Evolutionary conservation across 495 filamentous ascomycete species (phyloP).

Genomic region (Apiosordaria backusii): DNA sequence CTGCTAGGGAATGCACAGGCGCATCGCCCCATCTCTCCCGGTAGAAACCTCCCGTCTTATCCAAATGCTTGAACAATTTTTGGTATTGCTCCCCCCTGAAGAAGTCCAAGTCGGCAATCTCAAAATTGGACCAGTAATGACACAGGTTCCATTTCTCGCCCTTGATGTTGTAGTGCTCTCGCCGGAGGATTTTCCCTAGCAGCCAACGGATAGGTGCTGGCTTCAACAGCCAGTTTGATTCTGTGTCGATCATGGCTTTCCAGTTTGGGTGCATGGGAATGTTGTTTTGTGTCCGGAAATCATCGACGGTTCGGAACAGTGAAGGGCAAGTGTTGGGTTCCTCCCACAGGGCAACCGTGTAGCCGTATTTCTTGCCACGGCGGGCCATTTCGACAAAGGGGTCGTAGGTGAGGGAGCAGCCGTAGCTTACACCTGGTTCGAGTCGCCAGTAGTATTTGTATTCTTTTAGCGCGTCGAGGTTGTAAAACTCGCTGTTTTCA

Average conservation of each 20-base stretch:
- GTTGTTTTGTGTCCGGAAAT: slow-evolving; percentile 36
- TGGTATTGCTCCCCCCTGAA: slow-evolving; percentile 48
- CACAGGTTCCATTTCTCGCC: slow-evolving; percentile 50
- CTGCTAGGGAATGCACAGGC: slow-evolving; percentile 50
- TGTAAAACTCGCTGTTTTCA: slow-evolving; percentile 55
- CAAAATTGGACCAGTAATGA: slow-evolving; percentile 59
- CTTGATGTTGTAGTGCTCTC: slow-evolving; percentile 28
- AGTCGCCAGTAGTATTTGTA: slow-evolving; percentile 56
- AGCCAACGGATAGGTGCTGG: slow-evolving; percentile 40
- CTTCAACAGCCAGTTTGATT: slow-evolving; percentile 30
- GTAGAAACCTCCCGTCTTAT: slow-evolving; percentile 51
- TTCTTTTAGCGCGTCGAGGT: slow-evolving; percentile 38
- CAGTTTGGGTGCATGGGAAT: slow-evolving; percentile 34
- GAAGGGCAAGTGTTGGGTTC: slow-evolving; percentile 46
- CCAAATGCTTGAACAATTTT: slow-evolving; percentile 48
- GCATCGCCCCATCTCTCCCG: slow-evolving; percentile 57
- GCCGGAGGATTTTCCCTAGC: slow-evolving; percentile 21
- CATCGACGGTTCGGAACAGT: slow-evolving; percentile 47
- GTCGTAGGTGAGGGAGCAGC: slow-evolving; percentile 54
- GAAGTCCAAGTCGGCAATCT: slow-evolving; percentile 55
- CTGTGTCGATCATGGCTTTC: slow-evolving; percentile 36
- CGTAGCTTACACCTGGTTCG: slow-evolving; percentile 50
- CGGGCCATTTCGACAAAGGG: slow-evolving; percentile 53
- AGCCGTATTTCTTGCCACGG: slow-evolving; percentile 51
- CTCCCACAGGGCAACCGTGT: slow-evolving; percentile 51